These are phyloP conservation scores for Beta corolliflora DNA, from an alignment of 179 eudicot species.

Conservation along the genomic window DNA sequence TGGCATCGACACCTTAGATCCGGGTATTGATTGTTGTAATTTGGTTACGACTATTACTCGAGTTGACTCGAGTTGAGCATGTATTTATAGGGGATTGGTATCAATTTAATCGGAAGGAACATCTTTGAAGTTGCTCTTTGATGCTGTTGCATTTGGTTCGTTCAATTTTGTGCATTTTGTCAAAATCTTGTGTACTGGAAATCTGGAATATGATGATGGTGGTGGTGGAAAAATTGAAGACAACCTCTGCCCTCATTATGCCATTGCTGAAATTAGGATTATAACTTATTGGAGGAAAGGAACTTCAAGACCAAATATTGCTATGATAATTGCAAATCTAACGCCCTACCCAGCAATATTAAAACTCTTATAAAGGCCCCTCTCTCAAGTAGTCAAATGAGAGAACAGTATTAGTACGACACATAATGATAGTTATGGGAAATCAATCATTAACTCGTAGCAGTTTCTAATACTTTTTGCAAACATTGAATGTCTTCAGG, in stretches of 20 bases:
- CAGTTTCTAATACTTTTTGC: too few relatives aligned
- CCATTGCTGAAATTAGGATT: slow-evolving; percentile 3
- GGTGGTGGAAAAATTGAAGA: not conserved
- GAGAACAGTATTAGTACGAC: not conserved
- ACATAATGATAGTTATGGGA: not conserved
- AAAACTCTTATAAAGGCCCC: not conserved
- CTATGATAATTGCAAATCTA: not conserved
- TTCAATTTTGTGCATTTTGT: not conserved
- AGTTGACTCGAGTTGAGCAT: not conserved
- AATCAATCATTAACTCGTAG: too few relatives aligned
- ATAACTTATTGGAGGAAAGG: not conserved
- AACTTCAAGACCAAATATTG: not conserved
- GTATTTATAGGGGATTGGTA: not conserved
- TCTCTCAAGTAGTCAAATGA: not conserved
- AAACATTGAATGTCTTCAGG: not conserved
- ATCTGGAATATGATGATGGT: not conserved
- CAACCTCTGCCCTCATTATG: not conserved
- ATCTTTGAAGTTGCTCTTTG: not conserved
- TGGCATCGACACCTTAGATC: not conserved
- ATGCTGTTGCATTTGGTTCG: not conserved
- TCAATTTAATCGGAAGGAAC: not conserved
- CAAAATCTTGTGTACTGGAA: not conserved
- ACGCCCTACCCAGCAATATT: too few relatives aligned
- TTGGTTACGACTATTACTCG: not conserved
- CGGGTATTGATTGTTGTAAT: slow-evolving; percentile 6